Conservation (phyloP, 306 rosid genomes). For the Gynostemma pentaphyllum region DNA sequence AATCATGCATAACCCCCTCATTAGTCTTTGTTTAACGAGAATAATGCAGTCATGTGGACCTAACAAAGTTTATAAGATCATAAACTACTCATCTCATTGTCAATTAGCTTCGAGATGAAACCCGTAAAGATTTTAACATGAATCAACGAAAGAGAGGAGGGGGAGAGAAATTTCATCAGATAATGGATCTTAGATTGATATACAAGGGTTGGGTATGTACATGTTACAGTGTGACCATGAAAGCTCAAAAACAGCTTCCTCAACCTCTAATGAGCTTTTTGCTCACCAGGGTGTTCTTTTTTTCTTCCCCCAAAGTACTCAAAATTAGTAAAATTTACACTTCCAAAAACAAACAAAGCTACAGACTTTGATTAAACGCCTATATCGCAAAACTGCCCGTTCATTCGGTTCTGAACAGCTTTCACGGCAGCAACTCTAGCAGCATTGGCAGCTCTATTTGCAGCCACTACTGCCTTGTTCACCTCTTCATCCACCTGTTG, state of each 20-base stretch:
- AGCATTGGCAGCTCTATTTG: conserved; percentile 83
- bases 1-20: too few relatives aligned
- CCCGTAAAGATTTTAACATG: too few relatives aligned
- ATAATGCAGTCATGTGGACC: too few relatives aligned
- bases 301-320: conserved; percentile 15
- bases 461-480: conserved; percentile 67
- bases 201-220: not conserved
- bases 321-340: conserved; percentile 55
- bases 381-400: conserved; percentile 76
- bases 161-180: not conserved
- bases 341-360: conserved; percentile 22
- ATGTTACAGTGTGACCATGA: conserved; percentile 1
- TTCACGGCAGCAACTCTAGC: conserved; percentile 98
- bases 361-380: conserved; percentile 24
- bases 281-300: not conserved
- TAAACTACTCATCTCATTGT: too few relatives aligned
- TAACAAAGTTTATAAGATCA: too few relatives aligned
- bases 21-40: too few relatives aligned
- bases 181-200: conserved; percentile 1
- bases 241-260: not conserved
- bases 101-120: too few relatives aligned
- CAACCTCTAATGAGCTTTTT: conserved; percentile 7
- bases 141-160: not conserved
- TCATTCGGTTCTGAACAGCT: conserved; percentile 90
- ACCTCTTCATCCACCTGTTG: conserved; percentile 61